A percentile compares a stretch with the other conserved stretches of the same genome.
Evolutionary conservation across 495 filamentous ascomycete genomes (phyloP).

Genomic region (Tuber aestivum): DNA sequence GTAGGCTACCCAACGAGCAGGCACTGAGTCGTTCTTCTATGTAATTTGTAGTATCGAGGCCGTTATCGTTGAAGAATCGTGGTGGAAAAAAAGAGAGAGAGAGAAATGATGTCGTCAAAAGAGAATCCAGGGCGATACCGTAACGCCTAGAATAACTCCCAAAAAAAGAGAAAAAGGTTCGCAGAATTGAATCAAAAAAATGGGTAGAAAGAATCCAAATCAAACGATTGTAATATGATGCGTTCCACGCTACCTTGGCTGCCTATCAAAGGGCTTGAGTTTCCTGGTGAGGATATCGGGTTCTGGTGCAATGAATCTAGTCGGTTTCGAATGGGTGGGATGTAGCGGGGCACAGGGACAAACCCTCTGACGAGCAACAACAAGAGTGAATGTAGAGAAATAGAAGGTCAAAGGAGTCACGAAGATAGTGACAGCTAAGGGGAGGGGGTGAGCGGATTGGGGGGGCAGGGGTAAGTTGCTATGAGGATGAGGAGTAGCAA

Average conservation of each 20-base stretch:
- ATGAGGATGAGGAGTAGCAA: neutral
- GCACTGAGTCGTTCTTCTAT: neutral
- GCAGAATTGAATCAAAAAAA: slow-evolving; percentile 12
- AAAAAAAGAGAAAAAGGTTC: slow-evolving; percentile 9
- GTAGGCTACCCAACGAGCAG: neutral
- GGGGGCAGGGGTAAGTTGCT: neutral
- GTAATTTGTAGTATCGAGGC: neutral
- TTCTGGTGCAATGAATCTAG: slow-evolving; percentile 26
- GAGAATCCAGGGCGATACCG: slow-evolving; percentile 14
- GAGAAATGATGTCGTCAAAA: slow-evolving; percentile 10
- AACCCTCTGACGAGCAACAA: slow-evolving; percentile 29
- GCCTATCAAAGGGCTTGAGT: slow-evolving; percentile 35
- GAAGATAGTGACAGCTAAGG: slow-evolving; percentile 12
- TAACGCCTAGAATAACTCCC: slow-evolving; percentile 22
- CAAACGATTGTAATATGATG: slow-evolving; percentile 17
- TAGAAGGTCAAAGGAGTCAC: slow-evolving; percentile 14
- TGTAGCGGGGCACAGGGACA: slow-evolving; percentile 10
- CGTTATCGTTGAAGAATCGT: slow-evolving; percentile 3
- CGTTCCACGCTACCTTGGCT: slow-evolving; percentile 33
- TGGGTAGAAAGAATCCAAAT: slow-evolving; percentile 5
- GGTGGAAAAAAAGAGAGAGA: neutral
- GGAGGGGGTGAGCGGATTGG: neutral
- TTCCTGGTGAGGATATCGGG: slow-evolving; percentile 10
- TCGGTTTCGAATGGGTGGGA: slow-evolving; percentile 16
- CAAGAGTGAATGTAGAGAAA: slow-evolving; percentile 28